phyloP scores from a whole-genome alignment of 495 filamentous ascomycete species.

The Daldinia caldariorum region DNA sequence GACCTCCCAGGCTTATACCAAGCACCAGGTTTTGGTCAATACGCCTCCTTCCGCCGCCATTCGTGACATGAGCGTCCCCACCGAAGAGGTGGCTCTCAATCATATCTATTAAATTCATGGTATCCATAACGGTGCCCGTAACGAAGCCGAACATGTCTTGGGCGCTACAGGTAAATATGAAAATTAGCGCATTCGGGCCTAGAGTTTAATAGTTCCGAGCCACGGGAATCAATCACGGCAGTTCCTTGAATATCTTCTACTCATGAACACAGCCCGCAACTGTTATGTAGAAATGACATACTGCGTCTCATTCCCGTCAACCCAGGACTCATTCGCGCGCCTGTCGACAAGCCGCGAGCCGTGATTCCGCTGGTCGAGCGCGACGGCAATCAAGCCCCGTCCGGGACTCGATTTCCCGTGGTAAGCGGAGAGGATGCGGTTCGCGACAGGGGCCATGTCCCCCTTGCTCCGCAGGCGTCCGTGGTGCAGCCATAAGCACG shows the following conservation, averaged over 20 bases:
- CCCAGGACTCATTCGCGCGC: slow-evolving; percentile 77
- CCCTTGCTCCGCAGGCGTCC: slow-evolving; percentile 74
- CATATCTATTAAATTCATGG: slow-evolving; percentile 73
- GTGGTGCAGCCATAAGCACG: slow-evolving; percentile 89
- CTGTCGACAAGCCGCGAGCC: slow-evolving; percentile 71
- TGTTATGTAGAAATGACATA: slow-evolving; percentile 61
- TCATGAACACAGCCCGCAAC: no score
- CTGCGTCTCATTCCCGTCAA: slow-evolving; percentile 80
- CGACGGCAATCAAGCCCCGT: slow-evolving; percentile 75
- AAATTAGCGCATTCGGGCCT: not conserved
- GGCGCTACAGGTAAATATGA: slow-evolving; percentile 39
- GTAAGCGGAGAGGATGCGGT: slow-evolving; percentile 52
- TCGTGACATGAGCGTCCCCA: slow-evolving; percentile 44
- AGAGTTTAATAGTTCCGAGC: slow-evolving; percentile 42
- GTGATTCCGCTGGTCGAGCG: slow-evolving; percentile 93
- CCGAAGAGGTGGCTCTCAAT: slow-evolving; percentile 80
- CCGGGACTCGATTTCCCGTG: slow-evolving; percentile 19
- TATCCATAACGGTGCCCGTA: slow-evolving; percentile 77
- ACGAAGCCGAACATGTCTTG: slow-evolving; percentile 52
- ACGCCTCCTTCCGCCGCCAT: slow-evolving; percentile 41
- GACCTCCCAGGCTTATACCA: slow-evolving; percentile 87
- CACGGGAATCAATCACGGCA: no score
- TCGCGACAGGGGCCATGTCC: slow-evolving; percentile 68
- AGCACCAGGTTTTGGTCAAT: slow-evolving; percentile 78
- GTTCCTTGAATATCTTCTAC: no score